Conservation (phyloP, 495 filamentous ascomycete genomes). For the Aspergillus nidulans region DNA sequence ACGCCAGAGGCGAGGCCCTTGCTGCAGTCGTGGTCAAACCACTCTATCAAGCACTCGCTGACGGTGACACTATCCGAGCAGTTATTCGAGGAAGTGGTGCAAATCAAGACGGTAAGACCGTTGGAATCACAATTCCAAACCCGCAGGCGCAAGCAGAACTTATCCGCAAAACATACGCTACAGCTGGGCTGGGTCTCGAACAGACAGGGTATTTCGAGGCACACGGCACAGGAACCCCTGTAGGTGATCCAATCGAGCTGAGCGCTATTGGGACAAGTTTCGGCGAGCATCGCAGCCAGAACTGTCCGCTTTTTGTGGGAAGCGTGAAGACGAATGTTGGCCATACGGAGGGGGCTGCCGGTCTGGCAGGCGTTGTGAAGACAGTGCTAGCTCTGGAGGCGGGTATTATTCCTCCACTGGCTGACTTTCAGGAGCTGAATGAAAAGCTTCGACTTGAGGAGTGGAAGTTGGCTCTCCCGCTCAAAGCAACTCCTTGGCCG, state of each 20-base stretch:
- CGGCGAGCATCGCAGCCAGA: too few species aligned
- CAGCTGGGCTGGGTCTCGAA: constrained; percentile 15
- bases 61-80: constrained; percentile 28
- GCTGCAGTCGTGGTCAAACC: too few species aligned
- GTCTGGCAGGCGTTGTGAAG: neutral
- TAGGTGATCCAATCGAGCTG: constrained; percentile 7
- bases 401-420: constrained; percentile 14
- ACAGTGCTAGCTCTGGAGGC: constrained; percentile 14
- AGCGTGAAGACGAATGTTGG: constrained; percentile 26
- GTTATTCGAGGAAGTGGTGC: constrained; percentile 28
- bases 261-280: neutral
- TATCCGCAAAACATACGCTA: constrained; percentile 21
- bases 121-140: constrained; percentile 30
- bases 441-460: too few species aligned
- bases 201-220: constrained; percentile 32
- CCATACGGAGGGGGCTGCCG: neutral
- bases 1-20: too few species aligned
- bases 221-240: constrained; percentile 16
- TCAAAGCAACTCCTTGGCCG: constrained; percentile 22
- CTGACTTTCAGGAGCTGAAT: neutral
- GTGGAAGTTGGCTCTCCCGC: too few species aligned
- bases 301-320: too few species aligned
- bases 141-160: constrained; percentile 26
- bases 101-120: constrained; percentile 36
- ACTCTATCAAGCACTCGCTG: too few species aligned